Evolutionary conservation across 2,329 filamentous ascomycete species (phyloP), one percentile per base, ranked within the genome.

Genomic region (Fusarium denticulatum): DNA sequence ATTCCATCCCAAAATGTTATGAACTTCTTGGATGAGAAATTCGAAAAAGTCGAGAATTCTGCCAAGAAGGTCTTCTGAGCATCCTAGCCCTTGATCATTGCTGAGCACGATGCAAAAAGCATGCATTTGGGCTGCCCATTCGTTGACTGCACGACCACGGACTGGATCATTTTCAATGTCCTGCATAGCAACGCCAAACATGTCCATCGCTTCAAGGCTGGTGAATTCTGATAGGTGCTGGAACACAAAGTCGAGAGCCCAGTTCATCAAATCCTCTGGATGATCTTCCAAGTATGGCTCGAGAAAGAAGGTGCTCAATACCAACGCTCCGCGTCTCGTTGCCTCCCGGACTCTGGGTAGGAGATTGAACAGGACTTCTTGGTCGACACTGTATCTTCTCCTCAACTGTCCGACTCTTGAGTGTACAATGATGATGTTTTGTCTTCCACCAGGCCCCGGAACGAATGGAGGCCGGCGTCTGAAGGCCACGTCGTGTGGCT

Each of bases 101-200:
- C 79, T 76, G 14, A 81, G 73, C 13, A 80, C 66, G 22, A 79
- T 67, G 60, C 77, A 80, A 22, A 81, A 28, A 34, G 69, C 72
- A 56, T 76, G 67, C 50, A 75, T 64, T 37, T 58, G 71, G 10
- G 47, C 45, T 3, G 62, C 69, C 77, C 75, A 78, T 2, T 50
- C 49, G 11, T 37, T 60, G 7, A 76, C 60, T 20, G 45, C 52
- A 12, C 39, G 36, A 37, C 32, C 32, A 20, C 59, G 57, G 34
- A 46, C 37, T 20, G 60, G 34, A 14, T 49, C 50, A 14, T 64
- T 37, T 26, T 66, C 64, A 24, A 77, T 69, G 12, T 69, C 64
- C 22, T 59, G 67, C 43, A 59, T 49, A 13, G 73, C 67, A 22
- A 42, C 30, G 14, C 60, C 71, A 36, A 76, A 73, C 65, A 76